These are phyloP conservation scores for Plenodomus biglobosus DNA, from an alignment of 2,329 filamentous ascomycete genomes.

Conservation along the genomic window DNA sequence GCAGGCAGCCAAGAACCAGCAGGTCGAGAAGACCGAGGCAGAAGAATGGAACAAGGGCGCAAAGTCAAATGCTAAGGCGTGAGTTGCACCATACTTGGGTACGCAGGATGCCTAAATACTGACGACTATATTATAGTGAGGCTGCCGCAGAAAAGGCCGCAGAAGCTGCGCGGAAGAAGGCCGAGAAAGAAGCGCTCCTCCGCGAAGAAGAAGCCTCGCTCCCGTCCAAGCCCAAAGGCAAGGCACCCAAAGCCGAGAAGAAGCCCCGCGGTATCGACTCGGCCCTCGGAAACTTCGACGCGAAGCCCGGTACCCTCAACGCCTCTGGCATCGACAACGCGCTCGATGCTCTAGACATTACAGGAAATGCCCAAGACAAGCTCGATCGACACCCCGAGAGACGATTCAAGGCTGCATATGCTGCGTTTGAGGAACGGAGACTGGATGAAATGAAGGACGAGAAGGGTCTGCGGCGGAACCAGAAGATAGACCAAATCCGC, in stretches of 20 bases:
- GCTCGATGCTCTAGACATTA: conserved; percentile 78
- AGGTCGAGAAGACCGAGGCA: conserved; percentile 67
- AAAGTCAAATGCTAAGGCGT: conserved; percentile 89
- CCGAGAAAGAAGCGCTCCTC: conserved; percentile 80
- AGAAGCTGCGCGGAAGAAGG: conserved; percentile 83
- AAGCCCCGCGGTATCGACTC: conserved; percentile 68
- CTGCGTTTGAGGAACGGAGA: conserved; percentile 77
- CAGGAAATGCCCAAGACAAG: conserved; percentile 63
- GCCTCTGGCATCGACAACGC: conserved; percentile 92
- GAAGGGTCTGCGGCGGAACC: conserved; percentile 76
- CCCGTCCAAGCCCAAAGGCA: conserved; percentile 65
- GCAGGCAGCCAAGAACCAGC: conserved; percentile 68
- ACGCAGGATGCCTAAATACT: conserved; percentile 59
- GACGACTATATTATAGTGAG: conserved; percentile 59
- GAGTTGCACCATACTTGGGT: conserved; percentile 39
- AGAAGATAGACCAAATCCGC: conserved; percentile 78
- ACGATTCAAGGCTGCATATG: conserved; percentile 82
- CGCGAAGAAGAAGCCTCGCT: conserved; percentile 77
- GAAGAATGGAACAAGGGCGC: conserved; percentile 81
- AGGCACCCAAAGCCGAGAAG: conserved; percentile 64
- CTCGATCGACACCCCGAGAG: conserved; percentile 87
- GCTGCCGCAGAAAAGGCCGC: conserved; percentile 81
- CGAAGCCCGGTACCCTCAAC: conserved; percentile 62
- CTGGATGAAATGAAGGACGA: conserved; percentile 84
- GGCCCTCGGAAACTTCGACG: conserved; percentile 50